A percentile compares a stretch with the other conserved stretches of the same genome.
phyloP scores from a whole-genome alignment of 2,329 filamentous ascomycete genomes.

The Metarhizium sp. region DNA sequence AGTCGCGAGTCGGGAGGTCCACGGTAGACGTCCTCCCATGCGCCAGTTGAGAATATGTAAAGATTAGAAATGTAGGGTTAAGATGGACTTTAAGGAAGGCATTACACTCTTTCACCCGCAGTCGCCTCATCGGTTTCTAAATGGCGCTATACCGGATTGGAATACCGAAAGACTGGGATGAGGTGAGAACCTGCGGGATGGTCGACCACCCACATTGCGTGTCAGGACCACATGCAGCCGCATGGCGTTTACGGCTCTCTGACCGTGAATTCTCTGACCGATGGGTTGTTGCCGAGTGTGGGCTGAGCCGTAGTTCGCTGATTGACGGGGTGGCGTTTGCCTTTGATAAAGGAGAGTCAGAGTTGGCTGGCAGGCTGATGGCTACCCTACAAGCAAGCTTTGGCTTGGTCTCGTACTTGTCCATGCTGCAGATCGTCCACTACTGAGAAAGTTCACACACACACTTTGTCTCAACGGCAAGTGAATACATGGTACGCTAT shows the following conservation, averaged over 20 bases:
- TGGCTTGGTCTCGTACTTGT: too few species aligned
- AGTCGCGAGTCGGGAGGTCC: not conserved
- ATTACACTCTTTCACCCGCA: not conserved
- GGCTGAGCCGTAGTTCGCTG: not conserved
- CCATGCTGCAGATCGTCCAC: too few species aligned
- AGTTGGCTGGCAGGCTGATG: too few species aligned
- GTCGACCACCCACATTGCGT: not conserved
- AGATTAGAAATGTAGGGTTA: not conserved
- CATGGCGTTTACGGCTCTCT: not conserved
- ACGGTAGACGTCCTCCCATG: not conserved
- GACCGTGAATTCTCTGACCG: too few species aligned
- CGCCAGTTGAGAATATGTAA: not conserved
- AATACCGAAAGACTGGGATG: slow-evolving; percentile 6
- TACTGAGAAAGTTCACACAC: too few species aligned
- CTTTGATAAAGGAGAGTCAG: not conserved
- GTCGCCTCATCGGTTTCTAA: not conserved
- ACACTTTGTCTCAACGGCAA: too few species aligned
- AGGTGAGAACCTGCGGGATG: not conserved
- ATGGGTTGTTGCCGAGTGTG: not conserved
- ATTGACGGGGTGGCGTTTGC: not conserved
- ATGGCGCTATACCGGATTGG: slow-evolving; percentile 6
- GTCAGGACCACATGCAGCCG: slow-evolving; percentile 1
- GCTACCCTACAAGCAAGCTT: too few species aligned
- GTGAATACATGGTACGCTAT: too few species aligned
- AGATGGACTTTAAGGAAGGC: not conserved